Base-by-base conservation (phyloP, 805 yeast species). In the Cyberlindnera saturnus region DNA sequence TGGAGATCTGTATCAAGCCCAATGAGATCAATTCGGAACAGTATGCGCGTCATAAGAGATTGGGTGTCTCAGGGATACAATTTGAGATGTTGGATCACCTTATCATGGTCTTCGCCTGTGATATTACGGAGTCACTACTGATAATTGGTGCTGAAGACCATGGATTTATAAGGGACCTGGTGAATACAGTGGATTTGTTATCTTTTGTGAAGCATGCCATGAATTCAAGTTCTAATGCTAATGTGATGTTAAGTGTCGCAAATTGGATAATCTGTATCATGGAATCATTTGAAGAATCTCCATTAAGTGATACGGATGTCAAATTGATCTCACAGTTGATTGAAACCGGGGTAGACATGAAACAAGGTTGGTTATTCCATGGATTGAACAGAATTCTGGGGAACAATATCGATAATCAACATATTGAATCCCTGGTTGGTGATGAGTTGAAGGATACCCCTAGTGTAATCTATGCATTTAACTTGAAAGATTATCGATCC, bases 301-400 rank as follows among this genome's bases (percentile, higher is more conserved):
- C 49, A 1, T 38, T 42, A 6, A 28, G 43, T 5, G 45, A 34
- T 1, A 23, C 50, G 3, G 49, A 70, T 14, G 57, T 56, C 28
- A 56, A 69, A 4, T 47, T 74, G 18, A 43, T 70, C 17, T 61
- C 65, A 35, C 55, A 70, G 11, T 52, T 71, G 23, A 55, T 70
- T 13, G 69, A 70, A 19, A 20, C 11, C 5, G 79, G 73, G 7
- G 55, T 71, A 3, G 69, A 70, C 0, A 52, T 63, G 20, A 60
- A 61, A 34, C 61, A 60, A 4, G 73, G 68, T 45, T 69, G 74
- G 51, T 62, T 67, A 51, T 63, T 77, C 37, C 74, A 64, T 50
- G 85, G 86, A 0, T 59, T 81, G 38, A 80, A 77, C 54, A 55
- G 82, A 44, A 47, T 68, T 4, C 41, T 77, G 28, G 86, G 86